phyloP scores from a whole-genome alignment of 2,329 filamentous ascomycete species.

The Verticillium klebahnii region DNA sequence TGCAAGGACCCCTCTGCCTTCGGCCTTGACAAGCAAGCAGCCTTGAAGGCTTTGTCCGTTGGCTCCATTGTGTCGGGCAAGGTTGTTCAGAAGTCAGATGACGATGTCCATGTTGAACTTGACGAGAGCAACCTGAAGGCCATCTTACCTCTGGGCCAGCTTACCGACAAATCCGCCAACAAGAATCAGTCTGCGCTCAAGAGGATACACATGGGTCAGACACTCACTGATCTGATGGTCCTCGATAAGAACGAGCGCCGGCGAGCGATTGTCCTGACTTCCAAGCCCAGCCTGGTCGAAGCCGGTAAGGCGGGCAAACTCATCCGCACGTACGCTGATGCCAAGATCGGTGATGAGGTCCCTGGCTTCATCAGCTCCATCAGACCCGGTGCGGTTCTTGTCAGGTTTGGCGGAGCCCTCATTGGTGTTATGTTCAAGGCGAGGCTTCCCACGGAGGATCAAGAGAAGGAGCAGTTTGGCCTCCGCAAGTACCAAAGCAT shows the following conservation, averaged over 20 bases:
- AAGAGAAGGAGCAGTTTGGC: conserved; percentile 69
- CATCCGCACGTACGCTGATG: conserved; percentile 66
- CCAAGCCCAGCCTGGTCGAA: conserved; percentile 77
- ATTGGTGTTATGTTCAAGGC: conserved; percentile 77
- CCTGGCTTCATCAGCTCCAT: conserved; percentile 84
- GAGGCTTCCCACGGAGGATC: conserved; percentile 67
- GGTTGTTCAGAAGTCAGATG: conserved; percentile 75
- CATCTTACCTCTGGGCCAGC: conserved; percentile 68
- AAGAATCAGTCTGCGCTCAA: conserved; percentile 76
- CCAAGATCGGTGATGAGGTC: conserved; percentile 63
- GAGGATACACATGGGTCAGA: conserved; percentile 80
- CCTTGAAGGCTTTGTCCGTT: conserved; percentile 67
- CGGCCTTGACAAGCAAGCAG: conserved; percentile 68
- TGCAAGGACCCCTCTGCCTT: conserved; percentile 86
- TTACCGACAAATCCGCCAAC: conserved; percentile 77
- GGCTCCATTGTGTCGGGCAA: conserved; percentile 74
- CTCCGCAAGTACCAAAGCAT: conserved; percentile 73
- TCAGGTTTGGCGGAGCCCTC: conserved; percentile 78
- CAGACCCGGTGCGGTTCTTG: conserved; percentile 73
- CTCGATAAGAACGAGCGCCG: conserved; percentile 80
- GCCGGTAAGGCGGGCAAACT: conserved; percentile 69
- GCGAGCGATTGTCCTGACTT: conserved; percentile 69
- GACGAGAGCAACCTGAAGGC: conserved; percentile 71
- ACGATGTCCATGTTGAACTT: conserved; percentile 74
- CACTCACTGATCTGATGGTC: conserved; percentile 74